Evolutionary conservation across 2,329 filamentous ascomycete species (phyloP), one percentile per base, ranked within the genome.

Genomic region (Phyllosticta citribraziliensis): DNA sequence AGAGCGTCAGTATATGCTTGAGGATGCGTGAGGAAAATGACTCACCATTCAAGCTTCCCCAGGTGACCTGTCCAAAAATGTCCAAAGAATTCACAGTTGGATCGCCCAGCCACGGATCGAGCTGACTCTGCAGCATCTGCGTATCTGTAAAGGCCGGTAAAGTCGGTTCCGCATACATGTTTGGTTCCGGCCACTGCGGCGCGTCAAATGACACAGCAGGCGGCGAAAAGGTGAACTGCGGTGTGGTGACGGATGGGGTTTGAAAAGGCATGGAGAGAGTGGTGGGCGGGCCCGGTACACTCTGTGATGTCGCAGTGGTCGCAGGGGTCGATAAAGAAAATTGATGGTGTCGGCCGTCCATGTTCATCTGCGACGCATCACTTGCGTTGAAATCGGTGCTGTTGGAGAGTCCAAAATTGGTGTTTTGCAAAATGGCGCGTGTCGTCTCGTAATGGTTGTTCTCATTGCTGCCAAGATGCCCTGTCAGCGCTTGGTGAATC

Each of bases 1-100:
- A 22, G 22, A 22, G 27, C 9, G 27, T 30, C 8, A 30, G 27
- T 30, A 6, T 6, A 6, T 30, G 27, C 6, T 30, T 30, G 25
- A 30, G 27, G 2, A 30, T 14, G 20, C 1, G 17, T 14, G 20
- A 4, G 20, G 12, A 12, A 11, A 22, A 2, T n/a, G 35, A 20
- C 59, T 57, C 24, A 57, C 59, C 60, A 25, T 62, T 58, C 12
- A 62, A 17, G 14, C 25, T 25, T 27, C 60, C 60, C 60, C 60
- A 62, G 9, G 60, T 24, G 10, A 62, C 30, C 22, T 56, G 56
- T 11, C 60, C 60, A 55, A 62, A 62, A 3, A 58, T n/a, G 14
- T 62, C 60, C 55, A 62, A 14, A 20, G 52, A 51, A 25, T 58
- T 62, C 12, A 56, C 53, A 6, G 52, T 35, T n/a, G 58, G 58